phyloP scores from a whole-genome alignment of 169 alveolate species.

The Besnoitia besnoiti region DNA sequence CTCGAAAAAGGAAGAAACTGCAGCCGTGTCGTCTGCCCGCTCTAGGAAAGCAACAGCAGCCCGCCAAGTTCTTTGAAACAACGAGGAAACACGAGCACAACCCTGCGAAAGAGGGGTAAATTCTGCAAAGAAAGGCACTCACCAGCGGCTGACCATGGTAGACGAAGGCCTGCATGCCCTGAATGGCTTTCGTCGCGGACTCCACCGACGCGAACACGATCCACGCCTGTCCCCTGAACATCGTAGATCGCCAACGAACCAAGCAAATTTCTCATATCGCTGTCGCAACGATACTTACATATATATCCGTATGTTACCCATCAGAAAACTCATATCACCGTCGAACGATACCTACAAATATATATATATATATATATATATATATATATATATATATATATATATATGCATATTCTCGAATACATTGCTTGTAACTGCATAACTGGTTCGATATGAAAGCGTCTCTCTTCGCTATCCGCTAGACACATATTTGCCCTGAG shows the following conservation, averaged over 20 bases:
- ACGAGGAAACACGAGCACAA: background rate
- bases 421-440: too few species aligned
- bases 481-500: background rate
- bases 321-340: too few species aligned
- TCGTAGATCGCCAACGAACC: too few species aligned
- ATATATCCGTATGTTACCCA: too few species aligned
- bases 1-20: background rate
- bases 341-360: background rate
- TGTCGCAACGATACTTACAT: too few species aligned
- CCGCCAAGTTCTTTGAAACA: background rate
- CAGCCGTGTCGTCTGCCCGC: too few species aligned
- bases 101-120: background rate
- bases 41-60: background rate
- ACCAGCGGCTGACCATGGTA: constrained; percentile 79
- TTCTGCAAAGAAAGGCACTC: background rate
- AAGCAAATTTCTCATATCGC: too few species aligned
- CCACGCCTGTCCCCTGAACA: constrained; percentile 87
- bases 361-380: background rate
- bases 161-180: constrained; percentile 80
- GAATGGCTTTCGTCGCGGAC: constrained; percentile 79
- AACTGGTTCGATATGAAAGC: too few species aligned
- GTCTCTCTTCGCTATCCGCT: too few species aligned
- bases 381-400: background rate
- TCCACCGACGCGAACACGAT: constrained; percentile 77
- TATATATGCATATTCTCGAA: background rate